These are phyloP conservation scores for Staphylotrichum longicolle DNA, from an alignment of 495 filamentous ascomycete species.

Conservation along the genomic window DNA sequence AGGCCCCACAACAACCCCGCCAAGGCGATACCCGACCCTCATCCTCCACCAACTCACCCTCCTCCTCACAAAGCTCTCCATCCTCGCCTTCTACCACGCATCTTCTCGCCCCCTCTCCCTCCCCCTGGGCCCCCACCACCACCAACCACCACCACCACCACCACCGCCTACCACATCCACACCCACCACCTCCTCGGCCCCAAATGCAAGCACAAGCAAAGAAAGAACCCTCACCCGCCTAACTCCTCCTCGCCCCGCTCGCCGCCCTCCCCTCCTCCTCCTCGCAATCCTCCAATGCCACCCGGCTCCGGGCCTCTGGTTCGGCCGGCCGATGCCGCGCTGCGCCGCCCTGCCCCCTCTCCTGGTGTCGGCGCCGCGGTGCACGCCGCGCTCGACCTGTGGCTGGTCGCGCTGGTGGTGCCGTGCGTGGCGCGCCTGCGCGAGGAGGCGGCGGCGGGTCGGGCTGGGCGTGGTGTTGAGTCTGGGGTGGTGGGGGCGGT, in stretches of 20 bases:
- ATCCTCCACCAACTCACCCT: constrained; percentile 40
- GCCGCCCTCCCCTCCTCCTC: constrained; percentile 35
- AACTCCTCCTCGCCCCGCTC: constrained; percentile 12
- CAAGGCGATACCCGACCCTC: constrained; percentile 21
- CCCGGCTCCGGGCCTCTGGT: constrained; percentile 18
- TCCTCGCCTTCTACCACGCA: constrained; percentile 43
- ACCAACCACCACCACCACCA: background rate
- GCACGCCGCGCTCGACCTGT: constrained; percentile 38
- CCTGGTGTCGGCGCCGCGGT: constrained; percentile 34
- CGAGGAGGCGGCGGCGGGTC: constrained; percentile 32
- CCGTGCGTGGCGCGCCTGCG: constrained; percentile 36
- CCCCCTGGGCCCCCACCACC: background rate
- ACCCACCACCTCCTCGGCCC: no score
- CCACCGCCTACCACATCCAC: constrained; percentile 17
- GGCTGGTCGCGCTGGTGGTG: constrained; percentile 39
- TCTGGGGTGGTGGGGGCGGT: constrained; percentile 40
- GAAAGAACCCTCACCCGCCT: constrained; percentile 32
- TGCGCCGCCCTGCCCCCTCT: constrained; percentile 38
- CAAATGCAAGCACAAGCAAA: background rate
- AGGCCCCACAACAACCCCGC: background rate
- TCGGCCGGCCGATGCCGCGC: background rate
- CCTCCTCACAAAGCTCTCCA: constrained; percentile 41
- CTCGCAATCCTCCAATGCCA: constrained; percentile 43
- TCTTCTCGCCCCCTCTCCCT: constrained; percentile 33
- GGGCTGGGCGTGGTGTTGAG: constrained; percentile 37